These are phyloP conservation scores for Nothophytophthora sp. DNA, from an alignment of 352 stramenopile species.

Conservation along the genomic window DNA sequence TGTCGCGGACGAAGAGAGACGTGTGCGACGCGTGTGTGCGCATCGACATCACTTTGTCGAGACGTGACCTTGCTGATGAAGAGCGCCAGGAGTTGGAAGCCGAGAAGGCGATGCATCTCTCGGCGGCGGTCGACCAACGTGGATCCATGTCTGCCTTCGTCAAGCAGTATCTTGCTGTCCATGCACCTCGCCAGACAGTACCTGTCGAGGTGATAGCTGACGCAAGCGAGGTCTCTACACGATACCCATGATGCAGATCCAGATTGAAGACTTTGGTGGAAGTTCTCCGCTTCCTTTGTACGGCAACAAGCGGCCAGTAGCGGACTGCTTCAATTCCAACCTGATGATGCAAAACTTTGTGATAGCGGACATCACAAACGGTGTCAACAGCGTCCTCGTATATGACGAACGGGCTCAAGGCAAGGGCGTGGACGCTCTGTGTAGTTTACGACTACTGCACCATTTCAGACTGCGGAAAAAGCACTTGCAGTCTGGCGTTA, in stretches of 20 bases:
- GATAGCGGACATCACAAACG: conserved; percentile 3
- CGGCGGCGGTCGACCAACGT: neutral
- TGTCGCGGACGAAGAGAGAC: neutral
- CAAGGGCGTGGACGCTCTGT: neutral
- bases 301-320: neutral
- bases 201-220: neutral
- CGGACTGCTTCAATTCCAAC: conserved; percentile 14
- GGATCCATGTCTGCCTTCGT: conserved; percentile 1
- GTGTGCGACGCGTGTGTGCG: neutral
- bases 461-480: neutral
- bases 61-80: neutral
- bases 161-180: neutral
- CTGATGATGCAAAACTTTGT: conserved; percentile 12
- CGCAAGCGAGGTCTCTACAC: neutral
- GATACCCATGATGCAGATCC: neutral
- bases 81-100: neutral
- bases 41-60: neutral
- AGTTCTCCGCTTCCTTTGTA: conserved; percentile 5
- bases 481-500: neutral
- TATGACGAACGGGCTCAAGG: conserved; percentile 7
- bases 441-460: conserved; percentile 2
- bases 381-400: conserved; percentile 2
- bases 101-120: conserved; percentile 4
- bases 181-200: neutral
- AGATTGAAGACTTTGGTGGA: conserved; percentile 9